Percentiles rank a stretch among this genome's conserved stretches.
These are phyloP conservation scores for Aegle marmelos DNA, from an alignment of 345 rosid species.

Conservation along the genomic window DNA sequence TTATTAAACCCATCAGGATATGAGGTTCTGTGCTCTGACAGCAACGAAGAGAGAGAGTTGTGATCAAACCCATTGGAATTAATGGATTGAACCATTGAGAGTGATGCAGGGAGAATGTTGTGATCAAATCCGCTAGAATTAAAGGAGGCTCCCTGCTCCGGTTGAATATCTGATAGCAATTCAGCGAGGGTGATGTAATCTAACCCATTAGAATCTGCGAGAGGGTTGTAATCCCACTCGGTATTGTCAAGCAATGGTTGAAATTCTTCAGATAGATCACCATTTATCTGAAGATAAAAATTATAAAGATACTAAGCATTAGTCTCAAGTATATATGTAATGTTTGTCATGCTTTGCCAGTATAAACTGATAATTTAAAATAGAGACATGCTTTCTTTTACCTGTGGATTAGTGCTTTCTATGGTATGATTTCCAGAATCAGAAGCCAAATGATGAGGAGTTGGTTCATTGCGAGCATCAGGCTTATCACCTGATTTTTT, in stretches of 20 bases:
- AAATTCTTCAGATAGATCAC: not conserved
- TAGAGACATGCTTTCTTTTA: not conserved
- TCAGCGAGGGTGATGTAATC: too few species aligned
- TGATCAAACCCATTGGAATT: not conserved
- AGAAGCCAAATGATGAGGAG: not conserved
- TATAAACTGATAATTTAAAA: not conserved
- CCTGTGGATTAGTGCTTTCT: not conserved
- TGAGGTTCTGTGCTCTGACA: not conserved
- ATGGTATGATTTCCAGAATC: not conserved
- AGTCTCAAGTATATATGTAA: not conserved
- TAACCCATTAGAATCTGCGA: too few species aligned
- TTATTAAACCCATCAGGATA: not conserved
- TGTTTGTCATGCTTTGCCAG: not conserved
- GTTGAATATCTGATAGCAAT: too few species aligned
- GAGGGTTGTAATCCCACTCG: not conserved
- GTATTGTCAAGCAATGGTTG: not conserved
- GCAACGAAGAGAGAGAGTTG: not conserved
- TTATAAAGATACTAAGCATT: not conserved
- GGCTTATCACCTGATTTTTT: not conserved
- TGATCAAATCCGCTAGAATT: not conserved
- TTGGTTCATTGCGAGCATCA: not conserved
- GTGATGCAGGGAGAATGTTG: not conserved
- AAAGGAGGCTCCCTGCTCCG: too few species aligned
- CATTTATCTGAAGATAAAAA: conserved; percentile 9
- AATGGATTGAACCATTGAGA: not conserved